A percentile compares a stretch with the other conserved stretches of the same genome.
These are phyloP conservation scores for Pestalotiopsis sp. DNA, from an alignment of 2,329 filamentous ascomycete species.

Conservation along the genomic window DNA sequence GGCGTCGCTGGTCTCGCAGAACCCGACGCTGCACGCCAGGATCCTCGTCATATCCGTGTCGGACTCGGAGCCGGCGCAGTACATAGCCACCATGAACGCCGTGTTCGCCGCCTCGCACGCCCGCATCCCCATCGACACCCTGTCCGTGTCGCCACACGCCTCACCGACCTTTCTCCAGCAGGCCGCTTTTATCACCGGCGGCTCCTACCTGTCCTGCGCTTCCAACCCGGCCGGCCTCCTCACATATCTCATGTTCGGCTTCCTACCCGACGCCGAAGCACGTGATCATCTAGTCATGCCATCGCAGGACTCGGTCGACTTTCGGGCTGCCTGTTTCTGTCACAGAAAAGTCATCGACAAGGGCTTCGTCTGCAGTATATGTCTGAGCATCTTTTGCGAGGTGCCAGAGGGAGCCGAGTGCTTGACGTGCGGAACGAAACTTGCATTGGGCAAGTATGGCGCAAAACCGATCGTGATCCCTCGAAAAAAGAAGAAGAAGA, in stretches of 20 bases:
- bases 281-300: slow-evolving; percentile 72
- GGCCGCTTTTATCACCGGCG: slow-evolving; percentile 68
- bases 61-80: slow-evolving; percentile 82
- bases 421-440: slow-evolving; percentile 79
- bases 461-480: slow-evolving; percentile 76
- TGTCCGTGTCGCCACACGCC: slow-evolving; percentile 71
- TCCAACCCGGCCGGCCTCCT: slow-evolving; percentile 72
- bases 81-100: slow-evolving; percentile 98
- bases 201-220: slow-evolving; percentile 55
- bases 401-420: slow-evolving; percentile 67
- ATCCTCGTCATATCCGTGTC: slow-evolving; percentile 92
- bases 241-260: slow-evolving; percentile 93
- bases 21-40: slow-evolving; percentile 69
- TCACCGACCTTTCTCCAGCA: slow-evolving; percentile 94
- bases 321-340: slow-evolving; percentile 97
- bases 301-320: slow-evolving; percentile 86
- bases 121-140: slow-evolving; percentile 87
- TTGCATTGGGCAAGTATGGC: slow-evolving; percentile 78
- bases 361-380: slow-evolving; percentile 95
- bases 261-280: slow-evolving; percentile 68
- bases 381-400: slow-evolving; percentile 89
- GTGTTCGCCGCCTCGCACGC: slow-evolving; percentile 94
- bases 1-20: slow-evolving; percentile 32
- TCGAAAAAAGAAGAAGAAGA: slow-evolving; percentile 77
- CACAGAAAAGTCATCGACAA: slow-evolving; percentile 89